Conservation (phyloP, 1,139 yeast genomes). For the Petasospora rhodanensis region DNA sequence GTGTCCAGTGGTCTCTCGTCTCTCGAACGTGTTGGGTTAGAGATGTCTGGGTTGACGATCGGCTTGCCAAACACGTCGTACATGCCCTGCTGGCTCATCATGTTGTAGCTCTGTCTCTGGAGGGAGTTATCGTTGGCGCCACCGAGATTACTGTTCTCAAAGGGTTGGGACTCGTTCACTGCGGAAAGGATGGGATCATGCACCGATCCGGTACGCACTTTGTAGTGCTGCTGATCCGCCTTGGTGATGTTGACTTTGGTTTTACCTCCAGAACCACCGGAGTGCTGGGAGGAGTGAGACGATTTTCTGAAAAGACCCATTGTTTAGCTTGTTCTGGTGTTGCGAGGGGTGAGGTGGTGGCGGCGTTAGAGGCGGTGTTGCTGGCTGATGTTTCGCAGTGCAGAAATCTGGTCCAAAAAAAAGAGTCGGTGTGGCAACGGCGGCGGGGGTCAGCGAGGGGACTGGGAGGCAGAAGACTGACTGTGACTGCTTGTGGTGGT, state of each 20-base stretch:
- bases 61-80: constrained; percentile 83
- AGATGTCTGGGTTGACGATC: constrained; percentile 71
- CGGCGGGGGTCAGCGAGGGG: too few relatives aligned
- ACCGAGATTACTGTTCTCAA: constrained; percentile 47
- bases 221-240: constrained; percentile 46
- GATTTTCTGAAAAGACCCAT: constrained; percentile 27
- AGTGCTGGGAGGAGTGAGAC: constrained; percentile 18
- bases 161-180: constrained; percentile 93
- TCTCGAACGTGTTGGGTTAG: constrained; percentile 87
- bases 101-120: constrained; percentile 35
- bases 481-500: too few relatives aligned
- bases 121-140: constrained; percentile 23
- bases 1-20: constrained; percentile 97
- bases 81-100: constrained; percentile 38
- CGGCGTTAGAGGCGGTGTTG: not conserved
- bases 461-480: too few relatives aligned
- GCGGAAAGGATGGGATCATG: constrained; percentile 90
- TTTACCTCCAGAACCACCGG: constrained; percentile 21
- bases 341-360: not conserved
- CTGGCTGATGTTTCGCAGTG: not conserved
- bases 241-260: constrained; percentile 36
- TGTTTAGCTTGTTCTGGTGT: constrained; percentile 1
- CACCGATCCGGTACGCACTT: constrained; percentile 57
- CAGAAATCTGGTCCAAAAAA: too few relatives aligned
- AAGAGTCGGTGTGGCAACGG: too few relatives aligned